Evolutionary conservation across 345 rosid genomes (phyloP).

Genomic region (Orychophragmus violaceus): DNA sequence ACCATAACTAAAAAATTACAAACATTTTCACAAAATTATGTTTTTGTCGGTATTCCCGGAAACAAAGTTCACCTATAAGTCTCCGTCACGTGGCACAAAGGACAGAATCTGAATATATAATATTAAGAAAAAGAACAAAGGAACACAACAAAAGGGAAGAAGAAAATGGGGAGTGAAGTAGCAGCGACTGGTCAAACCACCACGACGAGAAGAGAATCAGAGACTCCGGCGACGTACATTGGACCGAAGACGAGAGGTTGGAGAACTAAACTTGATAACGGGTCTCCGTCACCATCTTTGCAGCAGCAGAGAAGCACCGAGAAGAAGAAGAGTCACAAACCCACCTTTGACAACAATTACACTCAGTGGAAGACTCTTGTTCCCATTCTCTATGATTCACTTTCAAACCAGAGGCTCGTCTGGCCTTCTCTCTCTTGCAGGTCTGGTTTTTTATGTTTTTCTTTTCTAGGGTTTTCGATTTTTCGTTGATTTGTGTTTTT

Average conservation of each 20-base stretch:
- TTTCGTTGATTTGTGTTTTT: background rate
- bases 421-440: slow-evolving; percentile 99
- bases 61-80: background rate
- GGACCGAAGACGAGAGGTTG: slow-evolving; percentile 57
- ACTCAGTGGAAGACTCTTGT: slow-evolving; percentile 85
- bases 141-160: background rate
- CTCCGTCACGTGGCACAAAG: background rate
- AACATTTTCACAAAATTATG: too few species aligned
- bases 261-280: slow-evolving; percentile 56
- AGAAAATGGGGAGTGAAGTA: slow-evolving; percentile 20
- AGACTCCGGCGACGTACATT: slow-evolving; percentile 24
- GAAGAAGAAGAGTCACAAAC: slow-evolving; percentile 29
- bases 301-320: slow-evolving; percentile 21
- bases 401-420: slow-evolving; percentile 81
- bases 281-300: slow-evolving; percentile 28
- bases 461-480: slow-evolving; percentile 24
- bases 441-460: slow-evolving; percentile 19
- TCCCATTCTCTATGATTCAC: slow-evolving; percentile 88
- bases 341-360: slow-evolving; percentile 61
- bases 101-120: background rate
- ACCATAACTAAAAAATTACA: too few species aligned
- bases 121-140: background rate
- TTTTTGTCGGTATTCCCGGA: background rate
- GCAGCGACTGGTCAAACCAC: slow-evolving; percentile 6
- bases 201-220: background rate